These are phyloP conservation scores for Lathyrus aphaca DNA, from an alignment of 306 rosid species.

Conservation along the genomic window DNA sequence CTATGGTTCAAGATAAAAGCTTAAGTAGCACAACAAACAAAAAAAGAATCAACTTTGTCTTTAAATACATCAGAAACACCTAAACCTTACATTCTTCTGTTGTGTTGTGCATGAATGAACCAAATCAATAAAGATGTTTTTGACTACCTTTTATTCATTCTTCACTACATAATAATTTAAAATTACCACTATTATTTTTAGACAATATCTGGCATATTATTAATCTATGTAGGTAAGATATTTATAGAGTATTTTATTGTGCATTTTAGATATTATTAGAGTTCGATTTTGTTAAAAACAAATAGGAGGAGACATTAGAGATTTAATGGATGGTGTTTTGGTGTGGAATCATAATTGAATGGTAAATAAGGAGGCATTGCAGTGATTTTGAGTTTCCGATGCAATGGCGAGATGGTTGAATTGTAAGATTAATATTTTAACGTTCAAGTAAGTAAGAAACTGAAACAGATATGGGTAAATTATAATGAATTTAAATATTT, in stretches of 20 bases:
- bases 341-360: too few relatives aligned
- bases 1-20: slow-evolving; percentile 36
- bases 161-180: slow-evolving; percentile 9
- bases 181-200: slow-evolving; percentile 15
- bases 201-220: not conserved
- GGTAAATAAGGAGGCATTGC: too few relatives aligned
- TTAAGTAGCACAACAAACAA: not conserved
- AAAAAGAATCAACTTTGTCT: slow-evolving; percentile 39
- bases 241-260: not conserved
- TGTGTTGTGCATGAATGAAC: slow-evolving; percentile 41
- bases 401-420: too few relatives aligned
- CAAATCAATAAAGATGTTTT: slow-evolving; percentile 37
- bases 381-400: too few relatives aligned
- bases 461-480: too few relatives aligned
- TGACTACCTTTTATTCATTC: slow-evolving; percentile 23
- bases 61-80: slow-evolving; percentile 33
- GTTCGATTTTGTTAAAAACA: not conserved
- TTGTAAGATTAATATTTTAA: too few relatives aligned
- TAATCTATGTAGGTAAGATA: not conserved
- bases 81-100: slow-evolving; percentile 32
- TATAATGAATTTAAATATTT: too few relatives aligned
- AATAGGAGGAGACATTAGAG: not conserved
- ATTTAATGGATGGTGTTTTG: too few relatives aligned
- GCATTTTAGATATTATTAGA: not conserved
- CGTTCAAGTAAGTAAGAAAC: too few relatives aligned